A percentile compares a stretch with the other conserved stretches of the same genome.
phyloP scores from a whole-genome alignment of 2,329 filamentous ascomycete genomes.

The Zymoseptoria tritici region DNA sequence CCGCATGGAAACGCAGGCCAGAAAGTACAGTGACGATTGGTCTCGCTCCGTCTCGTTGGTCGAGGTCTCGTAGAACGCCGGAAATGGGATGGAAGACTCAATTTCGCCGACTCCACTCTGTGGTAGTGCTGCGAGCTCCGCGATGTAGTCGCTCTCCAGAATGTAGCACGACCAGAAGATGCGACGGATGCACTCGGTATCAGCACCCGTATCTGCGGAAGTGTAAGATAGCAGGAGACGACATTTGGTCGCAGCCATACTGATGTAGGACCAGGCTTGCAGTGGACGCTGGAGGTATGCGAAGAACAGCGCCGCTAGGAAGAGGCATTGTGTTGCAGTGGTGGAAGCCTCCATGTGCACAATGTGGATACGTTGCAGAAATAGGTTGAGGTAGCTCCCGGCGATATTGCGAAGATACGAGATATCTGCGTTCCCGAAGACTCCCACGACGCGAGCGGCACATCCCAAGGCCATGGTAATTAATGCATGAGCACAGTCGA shows the following conservation, averaged over 20 bases:
- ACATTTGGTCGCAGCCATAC: conserved; percentile 9
- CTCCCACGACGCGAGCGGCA: conserved; percentile 2
- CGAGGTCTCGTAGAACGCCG: conserved; percentile 4
- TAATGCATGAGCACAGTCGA: conserved; percentile 5
- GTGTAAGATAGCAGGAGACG: conserved; percentile 9
- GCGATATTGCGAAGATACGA: conserved; percentile 1
- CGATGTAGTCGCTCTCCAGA: conserved; percentile 9
- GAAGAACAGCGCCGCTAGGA: conserved; percentile 12
- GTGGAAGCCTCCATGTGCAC: conserved; percentile 8
- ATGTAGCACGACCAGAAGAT: conserved; percentile 12
- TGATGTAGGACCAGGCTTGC: conserved; percentile 10
- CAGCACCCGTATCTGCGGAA: conserved; percentile 8
- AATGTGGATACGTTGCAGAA: conserved; percentile 2
- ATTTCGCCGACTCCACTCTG: conserved; percentile 10
- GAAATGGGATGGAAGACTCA: conserved; percentile 7
- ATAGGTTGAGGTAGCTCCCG: conserved; percentile 5
- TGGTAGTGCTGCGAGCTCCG: conserved; percentile 8
- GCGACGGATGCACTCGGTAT: conserved; percentile 8
- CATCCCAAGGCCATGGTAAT: conserved; percentile 9
- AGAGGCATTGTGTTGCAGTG: conserved; percentile 8
- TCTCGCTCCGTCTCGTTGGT: conserved; percentile 6
- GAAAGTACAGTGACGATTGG: conserved; percentile 8
- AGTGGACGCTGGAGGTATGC: conserved; percentile 10
- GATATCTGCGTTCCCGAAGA: neutral
- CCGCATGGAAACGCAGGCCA: conserved; percentile 12